phyloP scores from a whole-genome alignment of 805 yeast genomes.

The Ogataea nonfermentans region DNA sequence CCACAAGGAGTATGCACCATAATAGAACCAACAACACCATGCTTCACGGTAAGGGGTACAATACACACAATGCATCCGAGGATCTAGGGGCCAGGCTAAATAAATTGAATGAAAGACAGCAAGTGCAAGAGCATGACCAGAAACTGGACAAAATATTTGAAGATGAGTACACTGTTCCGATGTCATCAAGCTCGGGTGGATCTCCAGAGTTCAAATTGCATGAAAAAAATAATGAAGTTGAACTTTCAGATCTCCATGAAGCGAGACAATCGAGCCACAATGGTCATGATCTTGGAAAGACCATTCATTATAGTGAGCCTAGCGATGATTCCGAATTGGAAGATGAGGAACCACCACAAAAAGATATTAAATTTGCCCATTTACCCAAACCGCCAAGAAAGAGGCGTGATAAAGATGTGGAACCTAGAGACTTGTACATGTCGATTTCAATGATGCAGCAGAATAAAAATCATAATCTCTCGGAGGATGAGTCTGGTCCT shows the following conservation, averaged over 20 bases:
- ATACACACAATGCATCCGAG: constrained; percentile 34
- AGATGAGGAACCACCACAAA: constrained; percentile 3
- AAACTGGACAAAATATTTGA: constrained; percentile 21
- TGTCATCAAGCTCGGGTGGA: constrained; percentile 23
- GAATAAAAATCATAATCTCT: constrained; percentile 34
- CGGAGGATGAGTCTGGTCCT: constrained; percentile 63
- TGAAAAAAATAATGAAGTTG: constrained; percentile 11
- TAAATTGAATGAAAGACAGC: constrained; percentile 15
- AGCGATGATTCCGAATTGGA: constrained; percentile 32
- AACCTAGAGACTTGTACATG: constrained; percentile 80
- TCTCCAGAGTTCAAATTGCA: constrained; percentile 14
- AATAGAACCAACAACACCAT: constrained; percentile 7
- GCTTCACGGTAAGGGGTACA: constrained; percentile 12
- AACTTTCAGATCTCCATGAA: constrained; percentile 2
- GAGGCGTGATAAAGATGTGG: constrained; percentile 43
- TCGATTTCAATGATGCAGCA: constrained; percentile 79
- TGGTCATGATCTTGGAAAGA: constrained; percentile 13
- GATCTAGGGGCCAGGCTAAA: constrained; percentile 26
- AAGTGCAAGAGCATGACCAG: constrained; percentile 11
- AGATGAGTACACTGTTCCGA: constrained; percentile 15
- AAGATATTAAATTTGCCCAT: constrained; percentile 55
- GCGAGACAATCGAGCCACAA: constrained; percentile 6
- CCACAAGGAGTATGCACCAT: constrained; percentile 12
- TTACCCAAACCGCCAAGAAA: constrained; percentile 54
- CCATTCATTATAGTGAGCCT: constrained; percentile 42